Conservation (phyloP, 495 filamentous ascomycete species). For the Hyaloscypha bicolor region DNA sequence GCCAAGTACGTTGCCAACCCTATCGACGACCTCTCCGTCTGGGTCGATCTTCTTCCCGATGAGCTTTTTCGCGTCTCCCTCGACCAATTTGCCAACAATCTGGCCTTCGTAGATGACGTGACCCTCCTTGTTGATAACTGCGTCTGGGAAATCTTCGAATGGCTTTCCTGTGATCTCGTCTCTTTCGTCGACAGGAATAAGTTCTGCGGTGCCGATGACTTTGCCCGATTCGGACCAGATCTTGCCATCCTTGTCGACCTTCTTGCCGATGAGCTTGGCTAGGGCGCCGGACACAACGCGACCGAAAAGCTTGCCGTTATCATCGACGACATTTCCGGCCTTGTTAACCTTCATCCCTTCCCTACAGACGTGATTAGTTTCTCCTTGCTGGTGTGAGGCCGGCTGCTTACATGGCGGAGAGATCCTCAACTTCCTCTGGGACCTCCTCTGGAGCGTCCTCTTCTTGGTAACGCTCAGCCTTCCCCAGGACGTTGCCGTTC, state of each 20-base stretch:
- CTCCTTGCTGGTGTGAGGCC: too few relatives aligned
- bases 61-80: slow-evolving; percentile 74
- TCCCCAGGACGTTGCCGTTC: slow-evolving; percentile 60
- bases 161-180: slow-evolving; percentile 66
- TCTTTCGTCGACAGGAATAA: slow-evolving; percentile 71
- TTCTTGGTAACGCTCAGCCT: slow-evolving; percentile 54
- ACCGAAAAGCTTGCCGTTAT: slow-evolving; percentile 70
- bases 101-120: slow-evolving; percentile 71
- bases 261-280: slow-evolving; percentile 68
- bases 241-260: slow-evolving; percentile 69
- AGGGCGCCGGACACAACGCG: slow-evolving; percentile 68
- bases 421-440: slow-evolving; percentile 48
- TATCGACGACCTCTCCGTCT: slow-evolving; percentile 84
- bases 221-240: slow-evolving; percentile 76
- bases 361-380: too few relatives aligned
- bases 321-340: slow-evolving; percentile 72
- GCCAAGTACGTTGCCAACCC: slow-evolving; percentile 77
- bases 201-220: slow-evolving; percentile 72
- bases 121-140: slow-evolving; percentile 68
- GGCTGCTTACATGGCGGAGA: slow-evolving; percentile 52
- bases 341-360: slow-evolving; percentile 76
- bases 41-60: slow-evolving; percentile 77
- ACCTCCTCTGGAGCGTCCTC: slow-evolving; percentile 50
- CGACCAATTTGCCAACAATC: slow-evolving; percentile 70
- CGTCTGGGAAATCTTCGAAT: slow-evolving; percentile 74